Base-by-base conservation (phyloP, 139 green algal species). In the Auxenochlorella protothecoides region DNA sequence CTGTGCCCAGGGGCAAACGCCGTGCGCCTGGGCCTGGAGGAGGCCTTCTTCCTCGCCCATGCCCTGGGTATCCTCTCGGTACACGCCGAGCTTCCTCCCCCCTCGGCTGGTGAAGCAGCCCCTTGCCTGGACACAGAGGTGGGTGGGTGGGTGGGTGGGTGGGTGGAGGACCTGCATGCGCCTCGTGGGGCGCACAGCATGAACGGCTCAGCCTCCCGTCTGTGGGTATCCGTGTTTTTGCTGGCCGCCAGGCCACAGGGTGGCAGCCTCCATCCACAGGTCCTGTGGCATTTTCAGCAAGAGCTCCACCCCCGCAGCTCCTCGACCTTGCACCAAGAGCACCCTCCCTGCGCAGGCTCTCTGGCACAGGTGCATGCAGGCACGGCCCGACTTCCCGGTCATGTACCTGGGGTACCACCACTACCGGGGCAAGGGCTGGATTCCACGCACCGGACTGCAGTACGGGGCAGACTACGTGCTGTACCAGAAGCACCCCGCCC, bases 391-490 rank as follows among this genome's bases (percentile, higher is more conserved):
- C 56, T 83, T 83, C 53, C 68, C 74, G 16, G 54, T 79, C 52
- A 64, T 77, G 5, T 83, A 83, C 61, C 69, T 83, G 0, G 63
- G 67, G 44, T 83, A 83, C 68, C 78, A 83, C 70, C 78, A 83
- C 67, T 83, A 79, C 56, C 62, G 78, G 27, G 76, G 78, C 73
- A 83, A 83, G 68, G 83, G 84, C 11, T 89, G 84, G 84, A 79
- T 89, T 16, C 66, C 80, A 2, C 73, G 83, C 13, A 89, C 84
- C 2, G 84, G 84, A 3, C 69, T 89, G 14, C 81, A 85, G 74
- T 89, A 89, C 69, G 84, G 84, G 4, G 77, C 74, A 8, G 80
- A 89, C 68, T 81, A 82, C 60, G 84, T 89, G 62, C 68, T 89
- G 61, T 89, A 89, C 66, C 73, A 84, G 61, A 59, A 70, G 44